Base-by-base conservation (phyloP, 179 eudicot genomes). In the Beta lomatogona region DNA sequence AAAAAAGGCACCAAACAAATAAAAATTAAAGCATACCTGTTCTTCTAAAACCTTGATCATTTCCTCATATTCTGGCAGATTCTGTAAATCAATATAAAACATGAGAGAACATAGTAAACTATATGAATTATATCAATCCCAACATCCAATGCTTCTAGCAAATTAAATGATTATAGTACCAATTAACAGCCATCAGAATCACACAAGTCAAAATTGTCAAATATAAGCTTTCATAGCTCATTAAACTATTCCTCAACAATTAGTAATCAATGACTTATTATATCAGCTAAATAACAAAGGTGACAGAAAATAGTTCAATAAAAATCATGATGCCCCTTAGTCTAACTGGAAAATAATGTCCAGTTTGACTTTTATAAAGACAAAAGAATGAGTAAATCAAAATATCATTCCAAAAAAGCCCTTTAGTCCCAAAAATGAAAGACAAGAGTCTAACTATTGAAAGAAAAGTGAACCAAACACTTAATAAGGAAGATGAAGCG, bases 21-120 rank as follows among this genome's bases (percentile, higher is more conserved):
- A 58, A 77, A 36, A 48, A 48, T 48, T 73, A 48, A n/a, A 75
- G 77, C 72, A 76, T 69, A 95, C 98, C 93, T 93, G 92, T 86
- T 86, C 85, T 85, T 93, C 92, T 60, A 91, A 90, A 70, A 66
- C 82, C 80, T 66, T 70, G 77, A 91, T 65, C 83, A 77, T 85
- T 87, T 88, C 81, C 72, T 86, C 82, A 71, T 83, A 86, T 67
- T 79, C 66, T 9, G 81, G 69, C 57, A 44, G 16, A 53, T 19
- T 81, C 87, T 85, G 83, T 36, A 73, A 74, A 75, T 50, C 69
- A 70, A 54, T 63, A 25, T 44, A 57, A 71, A 64, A 36, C 22
- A 75, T 54, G 45, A 77, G 52, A 59, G 21, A 7, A 67, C 25
- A 55, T 25, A 31, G 44, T 48, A 48, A 45, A 60, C 21, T 69